phyloP scores from a whole-genome alignment of 345 rosid species.

The Brassica incana region DNA sequence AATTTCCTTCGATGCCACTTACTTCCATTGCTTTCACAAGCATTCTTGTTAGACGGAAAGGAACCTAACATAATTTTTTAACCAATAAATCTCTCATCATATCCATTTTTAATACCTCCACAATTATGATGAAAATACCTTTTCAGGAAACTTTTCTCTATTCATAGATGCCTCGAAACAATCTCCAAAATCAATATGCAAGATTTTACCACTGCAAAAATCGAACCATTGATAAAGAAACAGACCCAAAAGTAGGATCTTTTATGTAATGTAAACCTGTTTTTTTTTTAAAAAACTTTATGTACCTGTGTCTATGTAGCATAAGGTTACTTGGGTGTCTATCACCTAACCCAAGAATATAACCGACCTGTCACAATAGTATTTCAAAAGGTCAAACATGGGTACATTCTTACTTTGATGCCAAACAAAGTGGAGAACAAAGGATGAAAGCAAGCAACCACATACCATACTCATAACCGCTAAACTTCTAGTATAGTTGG shows the following conservation, averaged over 20 bases:
- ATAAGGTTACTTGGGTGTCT: slow-evolving; percentile 98
- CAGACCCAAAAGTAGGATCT: slow-evolving; percentile 9
- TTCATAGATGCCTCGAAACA: slow-evolving; percentile 99
- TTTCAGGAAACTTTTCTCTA: slow-evolving; percentile 97
- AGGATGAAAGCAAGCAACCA: slow-evolving; percentile 27
- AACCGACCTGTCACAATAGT: slow-evolving; percentile 75
- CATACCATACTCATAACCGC: slow-evolving; percentile 99
- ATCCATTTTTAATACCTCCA: slow-evolving; percentile 1
- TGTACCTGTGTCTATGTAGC: slow-evolving; percentile 86
- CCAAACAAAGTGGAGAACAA: slow-evolving; percentile 20
- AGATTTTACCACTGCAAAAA: slow-evolving; percentile 80
- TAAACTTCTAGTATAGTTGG: slow-evolving; percentile 94
- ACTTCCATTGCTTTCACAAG: slow-evolving; percentile 99
- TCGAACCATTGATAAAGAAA: slow-evolving; percentile 19
- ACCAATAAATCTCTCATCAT: background rate
- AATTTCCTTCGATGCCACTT: slow-evolving; percentile 95
- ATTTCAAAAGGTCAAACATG: background rate
- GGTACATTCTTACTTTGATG: background rate
- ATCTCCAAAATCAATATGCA: slow-evolving; percentile 99
- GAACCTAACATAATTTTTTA: slow-evolving; percentile 52
- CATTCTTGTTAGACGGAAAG: slow-evolving; percentile 99
- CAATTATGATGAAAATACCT: slow-evolving; percentile 46
- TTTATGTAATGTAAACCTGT: background rate
- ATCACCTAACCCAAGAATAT: slow-evolving; percentile 99
- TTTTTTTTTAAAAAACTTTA: background rate